Conservation (phyloP, 495 filamentous ascomycete genomes). For the Rhypophila decipiens region DNA sequence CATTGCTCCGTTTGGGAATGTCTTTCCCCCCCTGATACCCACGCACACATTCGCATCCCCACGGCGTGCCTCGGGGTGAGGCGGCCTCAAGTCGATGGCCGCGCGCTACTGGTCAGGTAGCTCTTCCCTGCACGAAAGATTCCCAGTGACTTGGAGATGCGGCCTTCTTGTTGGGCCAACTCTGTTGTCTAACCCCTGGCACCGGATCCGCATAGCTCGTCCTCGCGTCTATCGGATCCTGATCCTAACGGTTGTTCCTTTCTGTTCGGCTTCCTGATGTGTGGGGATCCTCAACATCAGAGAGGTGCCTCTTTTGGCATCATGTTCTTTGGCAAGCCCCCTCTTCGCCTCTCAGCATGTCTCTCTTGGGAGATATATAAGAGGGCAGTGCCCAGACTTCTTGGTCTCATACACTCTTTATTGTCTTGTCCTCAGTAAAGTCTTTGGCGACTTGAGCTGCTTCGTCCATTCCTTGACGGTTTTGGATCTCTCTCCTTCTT, state of each 20-base stretch:
- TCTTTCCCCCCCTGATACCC: slow-evolving; percentile 7
- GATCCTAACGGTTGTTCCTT: slow-evolving; percentile 2
- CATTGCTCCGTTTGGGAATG: slow-evolving; percentile 1
- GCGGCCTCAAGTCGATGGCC: slow-evolving; percentile 18
- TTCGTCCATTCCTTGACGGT: slow-evolving; percentile 32
- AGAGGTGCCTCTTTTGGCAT: neutral
- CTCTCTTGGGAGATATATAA: too few relatives aligned
- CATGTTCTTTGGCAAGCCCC: neutral
- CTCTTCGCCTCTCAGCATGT: too few relatives aligned
- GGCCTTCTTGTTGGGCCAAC: slow-evolving; percentile 12
- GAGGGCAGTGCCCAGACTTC: slow-evolving; percentile 14
- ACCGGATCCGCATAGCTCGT: slow-evolving; percentile 13
- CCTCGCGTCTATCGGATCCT: slow-evolving; percentile 8
- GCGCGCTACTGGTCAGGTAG: slow-evolving; percentile 27
- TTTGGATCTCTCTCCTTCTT: slow-evolving; percentile 24
- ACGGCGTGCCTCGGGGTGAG: slow-evolving; percentile 24
- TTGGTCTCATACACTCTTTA: slow-evolving; percentile 1
- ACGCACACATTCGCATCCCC: slow-evolving; percentile 13
- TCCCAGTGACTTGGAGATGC: slow-evolving; percentile 5
- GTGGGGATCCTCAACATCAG: neutral
- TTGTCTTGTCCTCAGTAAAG: neutral
- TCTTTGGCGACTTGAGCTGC: slow-evolving; percentile 16
- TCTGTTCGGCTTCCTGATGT: slow-evolving; percentile 14
- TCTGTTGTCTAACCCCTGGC: slow-evolving; percentile 1
- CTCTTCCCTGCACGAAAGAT: slow-evolving; percentile 10